Evolutionary conservation across 306 rosid species (phyloP).

Genomic region (Oxytropis ochrocephala): DNA sequence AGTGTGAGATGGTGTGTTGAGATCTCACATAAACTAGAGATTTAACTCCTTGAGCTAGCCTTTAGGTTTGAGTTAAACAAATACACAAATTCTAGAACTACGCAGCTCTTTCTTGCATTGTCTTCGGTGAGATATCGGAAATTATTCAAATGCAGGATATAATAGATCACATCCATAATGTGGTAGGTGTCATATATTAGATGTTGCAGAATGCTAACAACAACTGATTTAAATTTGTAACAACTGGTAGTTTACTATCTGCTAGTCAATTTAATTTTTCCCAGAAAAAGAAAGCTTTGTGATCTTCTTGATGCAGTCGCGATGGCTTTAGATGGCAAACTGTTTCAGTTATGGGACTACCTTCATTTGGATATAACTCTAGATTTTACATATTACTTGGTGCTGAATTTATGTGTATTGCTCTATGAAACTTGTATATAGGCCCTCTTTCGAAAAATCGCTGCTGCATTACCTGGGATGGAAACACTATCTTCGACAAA

Average conservation of each 20-base stretch:
- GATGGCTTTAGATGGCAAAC: neutral
- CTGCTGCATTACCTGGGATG: conserved; percentile 79
- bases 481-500: conserved; percentile 71
- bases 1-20: too few species aligned
- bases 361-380: neutral
- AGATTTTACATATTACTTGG: neutral
- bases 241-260: too few species aligned
- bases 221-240: neutral
- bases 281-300: neutral
- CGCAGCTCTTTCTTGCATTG: neutral
- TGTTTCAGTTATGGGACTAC: neutral
- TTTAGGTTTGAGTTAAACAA: too few species aligned
- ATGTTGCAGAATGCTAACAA: neutral
- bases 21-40: too few species aligned
- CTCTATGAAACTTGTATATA: conserved; percentile 1
- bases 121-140: too few species aligned
- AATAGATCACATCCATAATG: neutral
- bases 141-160: too few species aligned
- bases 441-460: conserved; percentile 76
- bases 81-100: too few species aligned
- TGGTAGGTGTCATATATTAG: neutral
- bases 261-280: neutral
- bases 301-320: neutral
- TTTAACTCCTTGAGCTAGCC: too few species aligned
- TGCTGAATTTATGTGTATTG: neutral